Percentiles rank a stretch among this genome's conserved stretches.
Conservation (phyloP, 78 protist genomes). For the Dictyostelium intermedium region DNA sequence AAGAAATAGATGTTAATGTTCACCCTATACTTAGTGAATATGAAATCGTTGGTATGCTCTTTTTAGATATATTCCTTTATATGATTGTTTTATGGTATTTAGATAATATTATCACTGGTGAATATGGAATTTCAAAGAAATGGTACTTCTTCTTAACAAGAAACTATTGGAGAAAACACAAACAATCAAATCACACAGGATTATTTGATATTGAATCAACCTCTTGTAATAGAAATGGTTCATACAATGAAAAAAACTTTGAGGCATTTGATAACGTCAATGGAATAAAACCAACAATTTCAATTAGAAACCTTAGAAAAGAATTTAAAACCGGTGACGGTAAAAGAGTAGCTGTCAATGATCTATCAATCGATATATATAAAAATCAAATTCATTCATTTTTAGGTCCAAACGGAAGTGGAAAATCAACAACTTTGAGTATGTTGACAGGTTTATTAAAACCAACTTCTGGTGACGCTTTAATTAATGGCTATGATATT, state of each 20-base stretch:
- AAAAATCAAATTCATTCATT: conserved; percentile 28
- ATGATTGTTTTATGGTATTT: conserved; percentile 9
- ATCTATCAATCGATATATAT: neutral
- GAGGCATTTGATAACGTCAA: neutral
- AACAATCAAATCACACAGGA: neutral
- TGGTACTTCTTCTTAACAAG: conserved; percentile 30
- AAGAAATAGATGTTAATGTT: neutral
- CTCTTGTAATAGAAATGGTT: neutral
- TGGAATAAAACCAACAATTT: neutral
- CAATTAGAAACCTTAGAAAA: neutral
- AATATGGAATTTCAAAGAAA: conserved; percentile 31
- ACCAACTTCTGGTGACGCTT: conserved; percentile 75
- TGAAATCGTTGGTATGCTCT: neutral
- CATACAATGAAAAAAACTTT: neutral
- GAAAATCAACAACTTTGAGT: conserved; percentile 88
- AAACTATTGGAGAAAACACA: conserved; percentile 13
- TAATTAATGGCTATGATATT: conserved; percentile 10
- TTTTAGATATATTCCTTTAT: conserved; percentile 5
- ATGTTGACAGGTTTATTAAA: conserved; percentile 85
- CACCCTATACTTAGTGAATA: neutral
- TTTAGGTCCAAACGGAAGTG: conserved; percentile 94
- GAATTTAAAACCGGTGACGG: conserved; percentile 25
- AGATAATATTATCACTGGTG: conserved; percentile 37
- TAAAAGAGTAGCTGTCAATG: neutral
- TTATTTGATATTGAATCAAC: neutral